Conservation (phyloP, 192 early-diverging fungal species). For the Podila minutissima region DNA sequence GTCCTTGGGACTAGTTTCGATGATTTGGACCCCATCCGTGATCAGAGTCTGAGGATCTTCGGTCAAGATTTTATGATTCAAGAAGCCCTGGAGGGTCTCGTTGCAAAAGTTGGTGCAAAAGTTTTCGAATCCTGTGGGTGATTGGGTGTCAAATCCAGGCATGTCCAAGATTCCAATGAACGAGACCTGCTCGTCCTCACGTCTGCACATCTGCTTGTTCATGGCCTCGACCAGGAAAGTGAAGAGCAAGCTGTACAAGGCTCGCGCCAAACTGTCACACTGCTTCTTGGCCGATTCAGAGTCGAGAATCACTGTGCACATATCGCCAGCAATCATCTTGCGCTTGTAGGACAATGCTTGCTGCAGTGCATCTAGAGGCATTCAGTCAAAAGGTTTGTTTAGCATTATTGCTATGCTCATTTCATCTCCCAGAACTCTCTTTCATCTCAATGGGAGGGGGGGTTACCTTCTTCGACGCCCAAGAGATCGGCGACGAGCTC, state of each 20-base stretch:
- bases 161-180: conserved; percentile 92
- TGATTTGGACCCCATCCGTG: conserved; percentile 22
- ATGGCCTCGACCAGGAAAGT: conserved; percentile 90
- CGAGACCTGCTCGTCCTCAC: conserved; percentile 72
- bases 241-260: conserved; percentile 92
- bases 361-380: conserved; percentile 48
- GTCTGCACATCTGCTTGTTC: conserved; percentile 80
- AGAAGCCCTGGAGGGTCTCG: conserved; percentile 74
- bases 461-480: conserved; percentile 67
- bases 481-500: conserved; percentile 82
- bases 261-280: conserved; percentile 82
- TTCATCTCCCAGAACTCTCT: no score
- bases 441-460: neutral
- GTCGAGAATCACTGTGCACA: conserved; percentile 93
- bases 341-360: conserved; percentile 83
- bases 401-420: no score
- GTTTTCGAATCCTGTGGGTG: conserved; percentile 75
- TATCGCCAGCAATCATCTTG: conserved; percentile 82
- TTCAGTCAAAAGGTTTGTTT: neutral
- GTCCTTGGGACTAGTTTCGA: conserved; percentile 35
- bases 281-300: conserved; percentile 80
- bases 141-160: conserved; percentile 75
- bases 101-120: conserved; percentile 78
- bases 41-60: conserved; percentile 38
- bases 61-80: conserved; percentile 65